These are phyloP conservation scores for Triticum turgidum DNA, from an alignment of 176 grass and related monocot genomes.

Conservation along the genomic window DNA sequence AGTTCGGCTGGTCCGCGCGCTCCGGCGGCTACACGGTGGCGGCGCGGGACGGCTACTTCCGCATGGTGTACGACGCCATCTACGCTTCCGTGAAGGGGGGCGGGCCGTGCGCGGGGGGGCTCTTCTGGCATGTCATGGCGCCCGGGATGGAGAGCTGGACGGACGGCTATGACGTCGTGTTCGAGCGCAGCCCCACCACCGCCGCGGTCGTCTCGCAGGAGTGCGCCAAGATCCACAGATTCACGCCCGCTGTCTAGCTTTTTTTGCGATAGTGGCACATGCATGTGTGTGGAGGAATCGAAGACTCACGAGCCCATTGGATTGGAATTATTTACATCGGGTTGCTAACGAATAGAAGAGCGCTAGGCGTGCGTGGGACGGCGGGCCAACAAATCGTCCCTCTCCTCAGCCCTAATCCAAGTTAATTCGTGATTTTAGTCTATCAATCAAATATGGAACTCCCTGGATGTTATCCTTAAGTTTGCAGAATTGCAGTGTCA, in stretches of 20 bases:
- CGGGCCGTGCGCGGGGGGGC: slow-evolving; percentile 48
- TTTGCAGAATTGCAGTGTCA: no score
- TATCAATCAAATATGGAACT: no score
- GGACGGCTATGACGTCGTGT: slow-evolving; percentile 71
- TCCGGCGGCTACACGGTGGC: slow-evolving; percentile 40
- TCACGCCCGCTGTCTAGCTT: not conserved
- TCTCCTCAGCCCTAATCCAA: no score
- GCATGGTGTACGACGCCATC: slow-evolving; percentile 47
- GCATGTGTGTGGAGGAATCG: not conserved
- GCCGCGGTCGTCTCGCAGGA: slow-evolving; percentile 38
- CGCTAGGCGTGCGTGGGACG: no score
- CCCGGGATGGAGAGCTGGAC: slow-evolving; percentile 67
- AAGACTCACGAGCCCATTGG: not conserved
- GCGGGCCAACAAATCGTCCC: no score
- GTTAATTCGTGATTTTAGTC: no score
- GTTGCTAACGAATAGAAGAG: not conserved
- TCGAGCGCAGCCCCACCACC: slow-evolving; percentile 47
- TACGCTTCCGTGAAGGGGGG: slow-evolving; percentile 45
- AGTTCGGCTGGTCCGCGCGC: slow-evolving; percentile 68
- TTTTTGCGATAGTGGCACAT: not conserved
- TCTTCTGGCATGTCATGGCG: slow-evolving; percentile 84
- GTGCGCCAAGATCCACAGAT: slow-evolving; percentile 25
- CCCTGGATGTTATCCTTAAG: no score
- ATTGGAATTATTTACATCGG: not conserved
- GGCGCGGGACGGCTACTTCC: slow-evolving; percentile 51